Base-by-base conservation (phyloP, 2,329 filamentous ascomycete species). In the Colletotrichum euphorbiae region DNA sequence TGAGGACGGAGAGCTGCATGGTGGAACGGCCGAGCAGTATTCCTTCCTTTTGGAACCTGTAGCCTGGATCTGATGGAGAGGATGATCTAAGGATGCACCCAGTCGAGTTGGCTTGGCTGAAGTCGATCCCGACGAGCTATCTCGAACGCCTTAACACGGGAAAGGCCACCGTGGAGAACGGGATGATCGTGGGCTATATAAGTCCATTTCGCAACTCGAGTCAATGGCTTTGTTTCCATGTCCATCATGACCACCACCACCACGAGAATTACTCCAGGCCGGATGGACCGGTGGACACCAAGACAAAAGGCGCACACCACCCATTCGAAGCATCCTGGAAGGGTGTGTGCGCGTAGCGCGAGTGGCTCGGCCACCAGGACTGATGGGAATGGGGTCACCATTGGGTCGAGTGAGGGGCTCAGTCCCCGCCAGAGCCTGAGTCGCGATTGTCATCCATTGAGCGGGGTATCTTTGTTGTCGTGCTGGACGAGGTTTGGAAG, bases 1-100 rank as follows among this genome's bases (percentile, higher is more conserved):
- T 17, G 42, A 68, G 24, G 21, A 46, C 15, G 65, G 55, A 33
- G 28, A 65, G 61, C 54, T 68, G 61, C 65, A 68, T 68, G 52
- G 1, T 48, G 60, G 42, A 13, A 13, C 17, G 17, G 42, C 17
- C 21, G 24, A 19, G 55, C 9, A 33, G n/a, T 33, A 5, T 21
- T 24, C 24, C 24, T 24, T 24, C 4, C 21, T 33, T 40, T 2
- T 6, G n/a, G 43, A 21, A 50, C 9, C 40, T 24, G 19, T 33
- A 33, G 65, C 24, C 21, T 43, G 28, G 50, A 15, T 43, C 38
- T 56, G 31, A 15, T 21, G 28, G 33, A 15, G 17, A 33, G 33
- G 48, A 55, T 40, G 17, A 33, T 33, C 56, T 46, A 13, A 21
- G 59, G 40, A 54, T 59, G 46, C 54, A 54, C 54, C 46, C 33